These are phyloP conservation scores for Colletotrichum neosansevieriae DNA, from an alignment of 2,329 filamentous ascomycete species.

Conservation along the genomic window DNA sequence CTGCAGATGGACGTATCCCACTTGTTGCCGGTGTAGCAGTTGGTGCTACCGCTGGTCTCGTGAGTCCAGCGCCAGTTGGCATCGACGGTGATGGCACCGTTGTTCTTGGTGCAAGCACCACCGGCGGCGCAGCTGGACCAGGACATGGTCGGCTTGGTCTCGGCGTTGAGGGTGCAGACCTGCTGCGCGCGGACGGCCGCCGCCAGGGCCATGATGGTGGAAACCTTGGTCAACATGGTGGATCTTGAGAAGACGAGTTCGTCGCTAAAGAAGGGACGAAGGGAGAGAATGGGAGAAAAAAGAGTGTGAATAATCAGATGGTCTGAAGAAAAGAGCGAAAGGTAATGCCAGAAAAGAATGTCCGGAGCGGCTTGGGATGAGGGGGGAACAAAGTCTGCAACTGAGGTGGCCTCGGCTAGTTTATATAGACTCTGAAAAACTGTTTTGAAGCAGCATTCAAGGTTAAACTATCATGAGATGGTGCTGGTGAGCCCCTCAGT, in stretches of 20 bases:
- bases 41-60: conserved; percentile 56
- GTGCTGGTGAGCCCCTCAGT: background rate
- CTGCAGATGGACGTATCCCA: conserved; percentile 58
- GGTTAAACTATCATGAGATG: conserved; percentile 30
- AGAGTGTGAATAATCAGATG: conserved; percentile 23
- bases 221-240: conserved; percentile 45
- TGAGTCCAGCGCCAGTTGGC: conserved; percentile 74
- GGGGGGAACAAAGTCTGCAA: background rate
- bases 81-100: conserved; percentile 66
- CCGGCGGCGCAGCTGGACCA: conserved; percentile 65
- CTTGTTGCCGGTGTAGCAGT: conserved; percentile 68
- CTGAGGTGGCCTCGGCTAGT: background rate
- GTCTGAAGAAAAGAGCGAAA: conserved; percentile 17
- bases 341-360: conserved; percentile 16
- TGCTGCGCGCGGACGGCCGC: conserved; percentile 58
- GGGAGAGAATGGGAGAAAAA: conserved; percentile 2
- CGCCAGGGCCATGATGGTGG: conserved; percentile 53
- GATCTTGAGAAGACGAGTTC: background rate
- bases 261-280: conserved; percentile 20
- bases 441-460: conserved; percentile 19
- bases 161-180: conserved; percentile 60
- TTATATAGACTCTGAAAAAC: conserved; percentile 35
- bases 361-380: conserved; percentile 11
- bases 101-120: conserved; percentile 62
- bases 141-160: conserved; percentile 65